A percentile compares a stretch with the other conserved stretches of the same genome.
phyloP scores from a whole-genome alignment of 768 basidiomycete genomes.

The Exidia glandulosa region DNA sequence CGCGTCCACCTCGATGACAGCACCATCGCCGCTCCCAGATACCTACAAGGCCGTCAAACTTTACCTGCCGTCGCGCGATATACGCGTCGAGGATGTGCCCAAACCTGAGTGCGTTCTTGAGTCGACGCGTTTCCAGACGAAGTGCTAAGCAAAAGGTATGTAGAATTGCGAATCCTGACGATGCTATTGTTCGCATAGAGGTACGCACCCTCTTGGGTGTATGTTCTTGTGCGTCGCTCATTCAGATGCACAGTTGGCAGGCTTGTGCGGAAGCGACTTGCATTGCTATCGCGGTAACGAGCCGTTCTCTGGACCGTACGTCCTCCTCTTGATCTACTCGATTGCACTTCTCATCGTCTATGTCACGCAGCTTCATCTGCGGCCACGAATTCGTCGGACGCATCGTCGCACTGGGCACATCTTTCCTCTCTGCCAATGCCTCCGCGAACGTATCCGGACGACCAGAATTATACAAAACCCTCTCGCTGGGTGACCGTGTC shows the following conservation, averaged over 20 bases:
- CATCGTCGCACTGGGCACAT: constrained; percentile 54
- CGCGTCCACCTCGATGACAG: too few species aligned
- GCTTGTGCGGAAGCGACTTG: constrained; percentile 48
- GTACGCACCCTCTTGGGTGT: constrained; percentile 29
- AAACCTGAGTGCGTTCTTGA: constrained; percentile 46
- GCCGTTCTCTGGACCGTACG: constrained; percentile 41
- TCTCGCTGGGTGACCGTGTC: constrained; percentile 65
- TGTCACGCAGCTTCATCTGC: constrained; percentile 38
- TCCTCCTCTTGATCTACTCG: too few species aligned
- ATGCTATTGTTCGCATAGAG: constrained; percentile 67
- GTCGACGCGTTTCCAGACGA: too few species aligned
- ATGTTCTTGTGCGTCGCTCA: not conserved
- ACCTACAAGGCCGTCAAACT: constrained; percentile 40
- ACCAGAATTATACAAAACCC: constrained; percentile 49
- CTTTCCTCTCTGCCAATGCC: constrained; percentile 28
- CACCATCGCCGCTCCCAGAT: not conserved
- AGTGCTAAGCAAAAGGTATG: too few species aligned
- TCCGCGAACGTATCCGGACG: constrained; percentile 22
- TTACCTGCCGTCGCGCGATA: constrained; percentile 59
- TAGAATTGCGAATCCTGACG: constrained; percentile 63
- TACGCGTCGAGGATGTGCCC: constrained; percentile 53
- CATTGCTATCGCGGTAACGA: constrained; percentile 63
- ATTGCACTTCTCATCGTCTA: not conserved
- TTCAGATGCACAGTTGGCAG: constrained; percentile 10
- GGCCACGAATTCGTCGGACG: constrained; percentile 76